Base-by-base conservation (phyloP, 2,329 filamentous ascomycete genomes). In the Xylaria sp. region DNA sequence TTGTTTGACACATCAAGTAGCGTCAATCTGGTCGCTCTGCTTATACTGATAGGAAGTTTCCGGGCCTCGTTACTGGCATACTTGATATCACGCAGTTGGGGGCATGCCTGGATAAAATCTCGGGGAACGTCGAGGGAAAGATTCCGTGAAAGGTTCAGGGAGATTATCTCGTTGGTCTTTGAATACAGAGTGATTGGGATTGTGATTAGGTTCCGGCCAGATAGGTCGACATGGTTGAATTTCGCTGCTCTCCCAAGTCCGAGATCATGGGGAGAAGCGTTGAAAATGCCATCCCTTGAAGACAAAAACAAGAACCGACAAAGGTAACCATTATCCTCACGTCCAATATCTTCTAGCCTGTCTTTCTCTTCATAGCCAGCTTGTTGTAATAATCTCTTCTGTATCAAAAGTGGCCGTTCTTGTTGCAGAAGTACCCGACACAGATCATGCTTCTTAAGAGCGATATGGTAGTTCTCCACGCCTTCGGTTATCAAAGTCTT, bases 1-100 rank as follows among this genome's bases (percentile, higher is more conserved):
- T 99, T 99, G 80, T 98, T 98, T 2, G 95, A 98, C 3, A 98
- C 90, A 78, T 99, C 96, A 69, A 99, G 86, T 76, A 93, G 94
- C 0, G 93, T 97, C 74, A 99, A 84, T 69, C 90, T 90, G 71
- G 84, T 90, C 30, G 96, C 95, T 73, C 94, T 85, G 71, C 92
- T 90, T 61, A 99, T 85, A 78, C 94, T 98, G 6, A 90, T 87
- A 3, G 96, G 96, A 27, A 99, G 83, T 75, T 91, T 91, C 79
- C 92, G 90, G 2, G 94, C 93, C 79, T 99, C 96, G 75, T 98
- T 98, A 77, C 94, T 95, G 74, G 93, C 94, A 80, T 92, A 99
- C 77, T 97, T 97, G 84, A 99, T 96, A 79, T 99, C 96, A 59
- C 95, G 90, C 21, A 99, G 84, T 76, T 95, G 94, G 73, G 91